Conservation (phyloP, 768 basidiomycete species). For the Suillus hirtellus region DNA sequence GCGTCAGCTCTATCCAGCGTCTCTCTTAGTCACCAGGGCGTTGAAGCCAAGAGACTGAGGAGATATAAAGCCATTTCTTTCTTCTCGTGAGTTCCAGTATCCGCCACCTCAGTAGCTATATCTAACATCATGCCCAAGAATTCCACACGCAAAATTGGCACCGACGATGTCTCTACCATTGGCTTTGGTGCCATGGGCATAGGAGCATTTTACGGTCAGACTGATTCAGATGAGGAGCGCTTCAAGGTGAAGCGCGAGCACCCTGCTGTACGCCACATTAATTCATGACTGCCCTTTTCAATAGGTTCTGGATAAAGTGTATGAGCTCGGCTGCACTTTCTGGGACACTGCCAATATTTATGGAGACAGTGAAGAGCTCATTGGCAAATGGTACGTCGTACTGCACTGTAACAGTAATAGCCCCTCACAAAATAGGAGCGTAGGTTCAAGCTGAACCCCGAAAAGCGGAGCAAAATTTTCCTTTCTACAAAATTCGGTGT, state of each 20-base stretch:
- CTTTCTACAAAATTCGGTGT: constrained; percentile 61
- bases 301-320: constrained; percentile 44
- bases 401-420: not conserved
- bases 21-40: not conserved
- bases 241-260: constrained; percentile 45
- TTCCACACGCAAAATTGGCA: constrained; percentile 47
- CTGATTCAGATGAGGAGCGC: constrained; percentile 54
- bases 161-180: constrained; percentile 47
- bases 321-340: constrained; percentile 41
- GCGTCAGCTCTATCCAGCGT: not conserved
- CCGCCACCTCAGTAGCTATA: not conserved
- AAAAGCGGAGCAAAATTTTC: constrained; percentile 53
- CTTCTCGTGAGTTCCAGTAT: not conserved
- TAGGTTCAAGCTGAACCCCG: constrained; percentile 46
- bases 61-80: not conserved
- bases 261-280: not conserved
- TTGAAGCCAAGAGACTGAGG: not conserved
- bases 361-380: constrained; percentile 42
- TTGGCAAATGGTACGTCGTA: constrained; percentile 42
- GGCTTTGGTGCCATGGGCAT: constrained; percentile 67
- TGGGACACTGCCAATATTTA: constrained; percentile 51
- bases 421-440: not conserved
- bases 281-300: not conserved
- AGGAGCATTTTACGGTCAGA: constrained; percentile 47
- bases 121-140: constrained; percentile 18